Conservation (phyloP, 225 moss, liverwort and hornwort genomes). For the Polytrichum commune region DNA sequence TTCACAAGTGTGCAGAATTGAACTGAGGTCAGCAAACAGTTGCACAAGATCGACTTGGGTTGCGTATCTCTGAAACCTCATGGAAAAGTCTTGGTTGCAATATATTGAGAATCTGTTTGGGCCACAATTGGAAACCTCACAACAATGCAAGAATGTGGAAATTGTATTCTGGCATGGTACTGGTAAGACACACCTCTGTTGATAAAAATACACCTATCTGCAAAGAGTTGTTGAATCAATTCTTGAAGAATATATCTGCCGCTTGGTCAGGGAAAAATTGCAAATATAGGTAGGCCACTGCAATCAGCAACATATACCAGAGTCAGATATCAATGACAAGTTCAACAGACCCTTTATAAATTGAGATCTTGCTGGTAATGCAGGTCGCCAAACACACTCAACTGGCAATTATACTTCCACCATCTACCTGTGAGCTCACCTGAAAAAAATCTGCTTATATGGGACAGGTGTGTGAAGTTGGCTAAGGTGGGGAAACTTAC, state of each 20-base stretch:
- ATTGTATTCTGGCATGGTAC: no score
- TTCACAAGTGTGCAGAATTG: no score
- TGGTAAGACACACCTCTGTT: no score
- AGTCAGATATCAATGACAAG: neutral
- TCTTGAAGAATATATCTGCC: constrained; percentile 65
- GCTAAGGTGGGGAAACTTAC: constrained; percentile 33
- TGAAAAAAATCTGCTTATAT: neutral
- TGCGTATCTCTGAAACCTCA: no score
- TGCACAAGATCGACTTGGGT: no score
- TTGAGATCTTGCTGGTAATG: no score
- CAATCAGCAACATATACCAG: constrained; percentile 11
- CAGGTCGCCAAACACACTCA: no score
- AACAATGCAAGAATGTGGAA: no score
- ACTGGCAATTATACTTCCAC: neutral
- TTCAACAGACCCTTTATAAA: neutral
- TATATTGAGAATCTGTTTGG: no score
- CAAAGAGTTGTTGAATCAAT: constrained; percentile 6
- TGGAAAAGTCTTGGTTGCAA: no score
- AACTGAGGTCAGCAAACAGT: no score
- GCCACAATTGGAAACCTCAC: no score
- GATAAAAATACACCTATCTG: neutral
- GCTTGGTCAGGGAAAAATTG: constrained; percentile 97
- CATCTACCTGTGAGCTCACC: neutral
- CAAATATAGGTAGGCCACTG: constrained; percentile 67
- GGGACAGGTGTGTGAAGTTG: neutral